Conservation (phyloP, 768 basidiomycete species). For the Lactarius vividus region DNA sequence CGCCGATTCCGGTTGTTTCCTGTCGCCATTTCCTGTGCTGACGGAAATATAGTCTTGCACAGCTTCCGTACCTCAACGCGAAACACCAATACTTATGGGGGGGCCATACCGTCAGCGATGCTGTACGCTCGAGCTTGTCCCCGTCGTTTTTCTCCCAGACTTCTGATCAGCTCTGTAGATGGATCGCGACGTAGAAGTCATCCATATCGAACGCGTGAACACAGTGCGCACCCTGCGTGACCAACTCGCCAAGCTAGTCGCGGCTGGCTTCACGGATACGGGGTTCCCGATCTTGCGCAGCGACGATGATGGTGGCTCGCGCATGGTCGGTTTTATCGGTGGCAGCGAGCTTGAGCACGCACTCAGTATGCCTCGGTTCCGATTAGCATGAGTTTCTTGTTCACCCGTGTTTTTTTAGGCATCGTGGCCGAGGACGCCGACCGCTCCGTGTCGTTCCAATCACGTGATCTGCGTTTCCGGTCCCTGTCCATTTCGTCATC, state of each 20-base stretch:
- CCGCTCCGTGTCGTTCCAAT: slow-evolving; percentile 62
- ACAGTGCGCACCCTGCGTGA: slow-evolving; percentile 75
- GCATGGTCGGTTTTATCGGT: slow-evolving; percentile 89
- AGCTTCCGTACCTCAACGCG: slow-evolving; percentile 89
- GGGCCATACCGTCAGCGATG: slow-evolving; percentile 66
- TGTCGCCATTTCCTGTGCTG: neutral
- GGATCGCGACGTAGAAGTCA: slow-evolving; percentile 62
- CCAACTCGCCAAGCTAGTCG: slow-evolving; percentile 57
- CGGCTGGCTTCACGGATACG: slow-evolving; percentile 64
- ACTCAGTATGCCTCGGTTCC: slow-evolving; percentile 52
- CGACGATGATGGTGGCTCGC: slow-evolving; percentile 45
- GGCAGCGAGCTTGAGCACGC: slow-evolving; percentile 94
- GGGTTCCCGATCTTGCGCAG: slow-evolving; percentile 84
- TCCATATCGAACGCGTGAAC: slow-evolving; percentile 68
- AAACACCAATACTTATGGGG: slow-evolving; percentile 93
- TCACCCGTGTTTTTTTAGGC: slow-evolving; percentile 41
- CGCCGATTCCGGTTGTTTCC: slow-evolving; percentile 23
- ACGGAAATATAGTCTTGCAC: slow-evolving; percentile 50
- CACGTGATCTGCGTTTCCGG: slow-evolving; percentile 37
- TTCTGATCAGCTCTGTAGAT: slow-evolving; percentile 44
- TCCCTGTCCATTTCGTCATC: slow-evolving; percentile 44
- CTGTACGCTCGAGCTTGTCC: slow-evolving; percentile 48
- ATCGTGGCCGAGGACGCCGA: slow-evolving; percentile 75
- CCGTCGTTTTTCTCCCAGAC: neutral
- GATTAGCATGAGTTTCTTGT: neutral